Evolutionary conservation across 2,329 filamentous ascomycete species (phyloP), one percentile per base, ranked within the genome.

Genomic region (Furcasterigmium sp.): DNA sequence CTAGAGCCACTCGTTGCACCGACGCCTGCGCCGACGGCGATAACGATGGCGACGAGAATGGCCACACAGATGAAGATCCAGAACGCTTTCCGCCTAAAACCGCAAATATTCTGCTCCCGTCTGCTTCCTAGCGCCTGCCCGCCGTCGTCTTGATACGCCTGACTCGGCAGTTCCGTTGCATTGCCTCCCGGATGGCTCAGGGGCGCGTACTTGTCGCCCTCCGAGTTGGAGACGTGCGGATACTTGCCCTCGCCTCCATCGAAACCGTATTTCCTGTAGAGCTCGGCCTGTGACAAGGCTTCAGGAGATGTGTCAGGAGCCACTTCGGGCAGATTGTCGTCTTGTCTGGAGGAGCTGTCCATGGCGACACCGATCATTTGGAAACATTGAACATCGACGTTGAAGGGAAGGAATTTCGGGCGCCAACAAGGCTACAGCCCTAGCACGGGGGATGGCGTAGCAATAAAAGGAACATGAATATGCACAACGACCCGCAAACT

Each of bases 11-110:
- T 19, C 10, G 20, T 32, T n/a, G 23, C 28, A 9, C 46, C 48
- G 14, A 50, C 41, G 9, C 48, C 48, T 23, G 41, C 43, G 11
- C 48, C 48, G 7, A 48, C 44, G 3, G 36, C 40, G 8, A 43
- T 43, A 8, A 20, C 44, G 17, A 50, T 32, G n/a, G 46, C 25
- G 8, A 48, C 13, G 20, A 48, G 4, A 9, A 46, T 17, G 4
- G 41, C 43, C 0, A 41, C 30, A 0, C 30, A 41, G 14, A 46
- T 29, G 4, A 46, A 17, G 8, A 48, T 43, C 48, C 46, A 48
- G 18, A 50, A 48, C 2, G 38, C n/a, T 39, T 48, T 48, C 23
- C 39, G 35, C 11, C 39, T 25, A 13, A 50, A 14, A 10, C 48
- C 48, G 25, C 48, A 50, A 18, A 50, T 41, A 11, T 41, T 38